Base-by-base conservation (phyloP, 345 rosid species). In the sweet orange (Citrus sinensis) region DNA sequence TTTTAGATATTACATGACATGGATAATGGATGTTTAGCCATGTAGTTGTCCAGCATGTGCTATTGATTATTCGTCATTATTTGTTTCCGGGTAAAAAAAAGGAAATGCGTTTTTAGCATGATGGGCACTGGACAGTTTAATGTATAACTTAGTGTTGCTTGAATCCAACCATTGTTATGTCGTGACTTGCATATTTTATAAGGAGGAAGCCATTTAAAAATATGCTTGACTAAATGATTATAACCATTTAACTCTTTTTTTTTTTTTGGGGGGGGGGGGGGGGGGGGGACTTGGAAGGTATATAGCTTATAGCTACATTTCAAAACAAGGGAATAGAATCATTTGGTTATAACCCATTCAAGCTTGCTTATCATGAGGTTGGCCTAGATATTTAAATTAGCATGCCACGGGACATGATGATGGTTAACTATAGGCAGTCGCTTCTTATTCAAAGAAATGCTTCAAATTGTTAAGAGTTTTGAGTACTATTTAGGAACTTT, bases 331-430 rank as follows among this genome's bases (percentile, higher is more conserved):
- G 19, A 70, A 16, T 51, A 13, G 2, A 29, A 25, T 49, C 7
- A 29, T 49, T 46, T 51, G 61, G 16, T 70, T 51, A 42, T 24
- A 27, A 4, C 35, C 40, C 29, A 69, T 69, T 49, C 60, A 70
- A 22, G 1, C 14, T 14, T 69, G 30, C 14, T 19, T 37, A 9
- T 65, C 16, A 35, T 35, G 42, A 20, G 4, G 19, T 55, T 55
- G 25, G 24, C 20, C 64, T 32, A 34, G 9, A 30, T 55, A 61
- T 71, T 62, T 17, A 74, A 63, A 75, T 46, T 61, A 9, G 69
- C 78, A 64, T 63, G 60, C 9, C 70, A 42, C 6, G 19, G 64
- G 78, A 56, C 37, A 63, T 46, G 62, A 64, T 65, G 60, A 59
- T 64, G 61, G 78, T 51, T 75, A 29, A 51, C 70, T 34, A 42